Percentiles rank a stretch among this genome's conserved stretches.
phyloP scores from a whole-genome alignment of 495 filamentous ascomycete species.

The Parachaetomium inaequale region DNA sequence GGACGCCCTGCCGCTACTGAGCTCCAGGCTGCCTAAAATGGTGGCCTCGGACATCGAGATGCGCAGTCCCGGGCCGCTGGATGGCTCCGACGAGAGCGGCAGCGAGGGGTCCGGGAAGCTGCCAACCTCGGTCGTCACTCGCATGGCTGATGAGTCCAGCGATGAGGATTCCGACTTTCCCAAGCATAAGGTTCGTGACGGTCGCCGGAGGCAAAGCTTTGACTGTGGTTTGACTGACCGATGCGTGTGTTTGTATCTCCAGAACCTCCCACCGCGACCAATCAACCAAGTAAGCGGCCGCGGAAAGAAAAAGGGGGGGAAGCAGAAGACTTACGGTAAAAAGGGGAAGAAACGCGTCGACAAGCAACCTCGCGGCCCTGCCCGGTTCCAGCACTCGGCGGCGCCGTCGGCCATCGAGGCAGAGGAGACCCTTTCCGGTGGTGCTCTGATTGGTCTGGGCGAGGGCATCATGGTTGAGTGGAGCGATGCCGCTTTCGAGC shows the following conservation, averaged over 20 bases:
- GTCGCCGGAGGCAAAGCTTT: background rate
- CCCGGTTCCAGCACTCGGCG: slow-evolving; percentile 30
- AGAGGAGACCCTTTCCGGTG: slow-evolving; percentile 33
- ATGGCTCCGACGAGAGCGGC: slow-evolving; percentile 43
- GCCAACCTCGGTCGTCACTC: slow-evolving; percentile 29
- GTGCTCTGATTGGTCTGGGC: slow-evolving; percentile 66
- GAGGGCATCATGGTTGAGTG: slow-evolving; percentile 88
- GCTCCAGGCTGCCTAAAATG: slow-evolving; percentile 44
- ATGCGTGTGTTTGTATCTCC: background rate
- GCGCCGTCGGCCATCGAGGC: slow-evolving; percentile 24
- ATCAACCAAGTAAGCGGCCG: slow-evolving; percentile 24
- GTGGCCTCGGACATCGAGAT: slow-evolving; percentile 33
- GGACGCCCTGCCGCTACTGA: slow-evolving; percentile 54
- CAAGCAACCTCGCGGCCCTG: slow-evolving; percentile 32
- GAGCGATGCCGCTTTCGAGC: slow-evolving; percentile 60
- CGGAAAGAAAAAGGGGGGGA: slow-evolving; percentile 36
- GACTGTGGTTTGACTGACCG: background rate
- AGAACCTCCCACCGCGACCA: background rate
- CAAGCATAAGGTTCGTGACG: slow-evolving; percentile 31
- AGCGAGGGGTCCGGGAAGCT: slow-evolving; percentile 29
- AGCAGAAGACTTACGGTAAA: slow-evolving; percentile 36
- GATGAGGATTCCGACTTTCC: slow-evolving; percentile 42
- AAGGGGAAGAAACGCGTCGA: slow-evolving; percentile 36
- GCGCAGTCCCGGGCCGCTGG: slow-evolving; percentile 31
- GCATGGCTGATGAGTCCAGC: slow-evolving; percentile 53